phyloP scores from a whole-genome alignment of 2,329 filamentous ascomycete species.

The Plenodomus biglobosus region DNA sequence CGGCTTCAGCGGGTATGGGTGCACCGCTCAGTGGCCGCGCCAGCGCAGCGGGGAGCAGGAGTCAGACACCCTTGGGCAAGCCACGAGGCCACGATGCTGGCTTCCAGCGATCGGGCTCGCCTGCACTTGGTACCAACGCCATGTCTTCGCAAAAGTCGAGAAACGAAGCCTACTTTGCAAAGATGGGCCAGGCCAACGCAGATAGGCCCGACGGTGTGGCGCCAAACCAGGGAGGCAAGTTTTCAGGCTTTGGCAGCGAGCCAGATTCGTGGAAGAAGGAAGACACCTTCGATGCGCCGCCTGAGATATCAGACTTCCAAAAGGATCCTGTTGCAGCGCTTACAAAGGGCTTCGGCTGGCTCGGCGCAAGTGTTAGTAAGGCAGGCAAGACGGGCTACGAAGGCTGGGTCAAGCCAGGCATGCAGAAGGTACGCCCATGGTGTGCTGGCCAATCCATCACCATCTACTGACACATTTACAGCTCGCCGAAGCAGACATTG shows the following conservation, averaged over 20 bases:
- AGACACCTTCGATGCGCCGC: slow-evolving; percentile 53
- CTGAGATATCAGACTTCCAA: slow-evolving; percentile 83
- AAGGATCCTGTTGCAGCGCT: slow-evolving; percentile 86
- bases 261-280: slow-evolving; percentile 55
- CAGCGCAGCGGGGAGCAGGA: slow-evolving; percentile 42
- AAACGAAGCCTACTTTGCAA: slow-evolving; percentile 89
- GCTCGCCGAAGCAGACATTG: slow-evolving; percentile 69
- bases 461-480: slow-evolving; percentile 43
- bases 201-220: slow-evolving; percentile 70
- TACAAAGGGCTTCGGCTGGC: slow-evolving; percentile 93
- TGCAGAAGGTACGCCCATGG: slow-evolving; percentile 68
- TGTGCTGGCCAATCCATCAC: background rate
- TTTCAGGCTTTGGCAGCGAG: slow-evolving; percentile 83
- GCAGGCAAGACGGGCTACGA: slow-evolving; percentile 90
- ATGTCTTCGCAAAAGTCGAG: slow-evolving; percentile 55
- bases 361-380: slow-evolving; percentile 82
- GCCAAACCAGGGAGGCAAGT: slow-evolving; percentile 91
- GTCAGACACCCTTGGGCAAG: slow-evolving; percentile 44
- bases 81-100: slow-evolving; percentile 37
- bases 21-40: slow-evolving; percentile 37
- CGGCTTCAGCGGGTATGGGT: slow-evolving; percentile 22
- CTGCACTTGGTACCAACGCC: slow-evolving; percentile 43
- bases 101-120: slow-evolving; percentile 40
- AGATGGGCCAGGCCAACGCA: slow-evolving; percentile 81
- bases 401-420: slow-evolving; percentile 87